A percentile compares a stretch with the other conserved stretches of the same genome.
These are phyloP conservation scores for Phytophthora brassicae DNA, from an alignment of 352 stramenopile species.

Conservation along the genomic window DNA sequence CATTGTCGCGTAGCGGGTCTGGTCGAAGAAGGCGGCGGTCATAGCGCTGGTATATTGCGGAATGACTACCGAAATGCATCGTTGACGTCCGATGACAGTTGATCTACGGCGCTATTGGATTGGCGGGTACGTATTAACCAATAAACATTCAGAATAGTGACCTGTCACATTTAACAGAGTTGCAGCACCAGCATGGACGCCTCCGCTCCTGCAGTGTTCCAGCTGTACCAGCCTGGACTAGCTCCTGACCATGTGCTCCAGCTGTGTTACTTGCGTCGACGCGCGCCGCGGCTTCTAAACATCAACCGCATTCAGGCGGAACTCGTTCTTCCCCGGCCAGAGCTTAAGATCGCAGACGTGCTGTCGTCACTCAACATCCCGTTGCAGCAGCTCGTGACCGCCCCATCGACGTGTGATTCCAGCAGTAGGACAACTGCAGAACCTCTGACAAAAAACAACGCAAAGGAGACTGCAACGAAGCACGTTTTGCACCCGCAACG, in stretches of 20 bases:
- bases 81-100: too few relatives aligned
- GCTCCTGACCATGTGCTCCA: slow-evolving; percentile 55
- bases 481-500: slow-evolving; percentile 33
- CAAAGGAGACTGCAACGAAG: slow-evolving; percentile 21
- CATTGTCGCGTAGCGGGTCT: slow-evolving; percentile 52
- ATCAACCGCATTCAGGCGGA: slow-evolving; percentile 39
- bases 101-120: background rate
- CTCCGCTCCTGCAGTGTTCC: slow-evolving; percentile 31
- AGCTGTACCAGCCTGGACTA: slow-evolving; percentile 66
- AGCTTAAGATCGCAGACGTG: slow-evolving; percentile 39
- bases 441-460: background rate
- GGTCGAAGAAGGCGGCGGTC: slow-evolving; percentile 39
- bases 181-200: background rate
- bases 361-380: slow-evolving; percentile 32
- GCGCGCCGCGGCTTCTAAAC: slow-evolving; percentile 26
- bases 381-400: slow-evolving; percentile 29
- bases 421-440: background rate
- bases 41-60: slow-evolving; percentile 19
- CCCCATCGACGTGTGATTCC: background rate
- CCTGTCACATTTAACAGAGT: background rate
- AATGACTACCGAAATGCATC: slow-evolving; percentile 27
- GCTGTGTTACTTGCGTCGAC: slow-evolving; percentile 52
- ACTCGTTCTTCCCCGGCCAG: slow-evolving; percentile 52
- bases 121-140: slow-evolving; percentile 3
- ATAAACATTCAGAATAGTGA: background rate